A percentile compares a stretch with the other conserved stretches of the same genome.
Conservation (phyloP, 1,284 basidiomycete genomes). For the Neonothopanus nambi region DNA sequence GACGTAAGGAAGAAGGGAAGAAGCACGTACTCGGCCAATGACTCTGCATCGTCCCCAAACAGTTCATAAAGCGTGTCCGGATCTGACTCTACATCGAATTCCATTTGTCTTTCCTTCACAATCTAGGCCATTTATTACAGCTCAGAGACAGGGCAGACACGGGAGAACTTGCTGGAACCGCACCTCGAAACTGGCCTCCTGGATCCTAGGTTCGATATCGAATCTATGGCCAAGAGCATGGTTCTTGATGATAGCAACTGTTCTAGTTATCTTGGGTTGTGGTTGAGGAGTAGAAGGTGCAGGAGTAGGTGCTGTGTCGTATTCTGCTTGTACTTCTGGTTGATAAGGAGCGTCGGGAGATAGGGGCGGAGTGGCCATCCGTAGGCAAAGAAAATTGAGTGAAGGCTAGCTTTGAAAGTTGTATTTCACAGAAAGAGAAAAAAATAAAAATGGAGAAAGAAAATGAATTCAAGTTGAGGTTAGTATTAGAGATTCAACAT, state of each 20-base stretch:
- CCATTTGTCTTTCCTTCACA: slow-evolving; percentile 81
- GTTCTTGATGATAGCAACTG: slow-evolving; percentile 77
- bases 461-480: no score
- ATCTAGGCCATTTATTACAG: slow-evolving; percentile 50
- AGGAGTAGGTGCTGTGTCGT: neutral
- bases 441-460: no score
- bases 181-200: slow-evolving; percentile 78
- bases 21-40: slow-evolving; percentile 67
- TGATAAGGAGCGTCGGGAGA: slow-evolving; percentile 10
- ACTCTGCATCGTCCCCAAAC: slow-evolving; percentile 73
- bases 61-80: slow-evolving; percentile 74
- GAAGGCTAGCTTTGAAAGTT: no score
- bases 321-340: neutral
- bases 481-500: no score
- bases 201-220: slow-evolving; percentile 73
- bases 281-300: slow-evolving; percentile 22
- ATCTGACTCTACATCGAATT: slow-evolving; percentile 76
- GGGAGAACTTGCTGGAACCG: slow-evolving; percentile 21
- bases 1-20: slow-evolving; percentile 11
- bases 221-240: slow-evolving; percentile 70
- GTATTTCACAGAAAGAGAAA: no score
- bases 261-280: slow-evolving; percentile 49
- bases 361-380: slow-evolving; percentile 9
- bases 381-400: no score
- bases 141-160: slow-evolving; percentile 3